Evolutionary conservation across 2,329 filamentous ascomycete genomes (phyloP).

Genomic region (Simplicillium aogashimaense): DNA sequence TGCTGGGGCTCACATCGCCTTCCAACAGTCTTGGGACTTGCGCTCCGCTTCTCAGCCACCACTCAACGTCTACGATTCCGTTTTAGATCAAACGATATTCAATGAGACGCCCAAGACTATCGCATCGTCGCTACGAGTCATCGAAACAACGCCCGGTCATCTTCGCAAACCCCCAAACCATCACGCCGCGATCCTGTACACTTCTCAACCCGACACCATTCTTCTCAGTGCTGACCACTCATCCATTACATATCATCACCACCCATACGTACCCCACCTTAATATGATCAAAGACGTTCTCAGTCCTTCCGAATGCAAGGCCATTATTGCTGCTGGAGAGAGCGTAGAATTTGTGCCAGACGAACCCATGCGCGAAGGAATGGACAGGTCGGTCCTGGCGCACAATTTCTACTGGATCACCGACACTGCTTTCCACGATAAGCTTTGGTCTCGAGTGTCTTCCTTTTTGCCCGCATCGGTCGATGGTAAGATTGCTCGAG

Average conservation of each 20-base stretch:
- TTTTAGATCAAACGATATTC: conserved; percentile 48
- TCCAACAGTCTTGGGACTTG: conserved; percentile 53
- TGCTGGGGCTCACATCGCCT: conserved; percentile 38
- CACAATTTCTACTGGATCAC: conserved; percentile 69
- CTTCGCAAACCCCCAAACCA: conserved; percentile 59
- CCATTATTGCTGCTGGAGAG: conserved; percentile 59
- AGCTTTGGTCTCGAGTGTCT: conserved; percentile 51
- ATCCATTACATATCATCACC: conserved; percentile 42
- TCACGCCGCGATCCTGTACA: conserved; percentile 55
- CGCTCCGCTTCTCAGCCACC: conserved; percentile 26
- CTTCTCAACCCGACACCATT: conserved; percentile 47
- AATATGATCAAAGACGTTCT: conserved; percentile 51
- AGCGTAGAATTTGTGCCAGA: conserved; percentile 57
- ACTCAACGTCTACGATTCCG: conserved; percentile 42
- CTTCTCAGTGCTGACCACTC: conserved; percentile 33
- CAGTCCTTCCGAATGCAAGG: conserved; percentile 49
- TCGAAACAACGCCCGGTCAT: conserved; percentile 51
- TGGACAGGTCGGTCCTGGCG: conserved; percentile 54
- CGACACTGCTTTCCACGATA: conserved; percentile 52
- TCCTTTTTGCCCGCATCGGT: conserved; percentile 45
- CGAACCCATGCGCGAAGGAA: conserved; percentile 55
- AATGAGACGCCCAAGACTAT: conserved; percentile 24
- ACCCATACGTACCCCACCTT: conserved; percentile 53
- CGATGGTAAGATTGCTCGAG: conserved; percentile 46
- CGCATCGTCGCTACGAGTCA: conserved; percentile 37